Base-by-base conservation (phyloP, 345 rosid genomes). In the Citrus australasica region DNA sequence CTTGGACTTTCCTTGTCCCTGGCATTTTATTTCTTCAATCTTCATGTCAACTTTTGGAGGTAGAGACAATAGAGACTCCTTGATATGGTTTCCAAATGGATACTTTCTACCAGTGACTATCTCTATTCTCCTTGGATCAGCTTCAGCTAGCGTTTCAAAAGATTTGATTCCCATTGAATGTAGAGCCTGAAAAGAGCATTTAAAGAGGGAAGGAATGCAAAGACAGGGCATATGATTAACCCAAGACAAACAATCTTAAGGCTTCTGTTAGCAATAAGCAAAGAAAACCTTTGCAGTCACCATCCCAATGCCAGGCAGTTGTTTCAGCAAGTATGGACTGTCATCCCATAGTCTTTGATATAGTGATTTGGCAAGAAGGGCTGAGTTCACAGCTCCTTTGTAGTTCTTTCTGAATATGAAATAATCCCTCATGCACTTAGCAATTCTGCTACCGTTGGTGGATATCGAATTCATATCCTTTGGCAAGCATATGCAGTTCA, bases 301-400 rank as follows among this genome's bases (percentile, higher is more conserved):
- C 42, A 65, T 65, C 37, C 69, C 69, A 32, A 65, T 65, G 69
- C 69, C 69, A 65, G 69, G 69, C 69, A 65, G 22, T 65, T 65
- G 69, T 65, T 65, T 96, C 87, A 94, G 89, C 90, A 94, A 86
- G 89, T 83, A 94, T 79, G 94, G 93, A 82, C 97, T 94, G 77
- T 90, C 94, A 85, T 96, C 99, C 99, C 99, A 96, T 32, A 96
- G 95, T 81, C 89, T 96, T 79, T 96, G 98, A 89, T 86, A 87
- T 63, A 96, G 87, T 73, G 99, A 96, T 85, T 96, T 96, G 40
- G 97, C 93, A 32, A 96, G 86, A 76, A 91, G 88, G 66, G 84
- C 79, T 42, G 98, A 89, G 83, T 89, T 94, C 75, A 88, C 66
- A 21, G 93, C 90, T 89, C 97, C 99, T 83, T 74, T 87, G 79